phyloP scores from a whole-genome alignment of 352 stramenopile species.

The Globisporangium megalacanthum region DNA sequence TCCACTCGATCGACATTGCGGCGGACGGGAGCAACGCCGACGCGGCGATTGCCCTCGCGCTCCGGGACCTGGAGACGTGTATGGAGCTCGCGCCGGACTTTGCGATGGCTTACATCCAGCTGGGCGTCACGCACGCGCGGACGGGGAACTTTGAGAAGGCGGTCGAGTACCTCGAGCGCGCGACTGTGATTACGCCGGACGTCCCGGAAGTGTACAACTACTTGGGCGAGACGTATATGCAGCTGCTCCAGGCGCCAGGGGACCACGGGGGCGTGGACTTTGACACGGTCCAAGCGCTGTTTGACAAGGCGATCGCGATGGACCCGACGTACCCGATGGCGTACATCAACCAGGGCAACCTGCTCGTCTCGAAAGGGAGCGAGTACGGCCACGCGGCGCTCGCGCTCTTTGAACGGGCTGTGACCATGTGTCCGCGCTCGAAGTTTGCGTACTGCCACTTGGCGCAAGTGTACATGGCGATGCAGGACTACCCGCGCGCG shows the following conservation, averaged over 20 bases:
- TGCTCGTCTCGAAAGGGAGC: constrained; percentile 70
- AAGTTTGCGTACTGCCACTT: constrained; percentile 83
- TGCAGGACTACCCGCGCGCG: constrained; percentile 73
- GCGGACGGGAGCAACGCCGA: constrained; percentile 47
- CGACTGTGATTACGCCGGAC: constrained; percentile 57
- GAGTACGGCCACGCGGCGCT: constrained; percentile 69
- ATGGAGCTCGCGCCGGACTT: constrained; percentile 70
- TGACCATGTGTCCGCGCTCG: constrained; percentile 71
- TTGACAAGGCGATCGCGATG: constrained; percentile 74
- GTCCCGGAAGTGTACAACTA: constrained; percentile 86
- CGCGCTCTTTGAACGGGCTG: constrained; percentile 68
- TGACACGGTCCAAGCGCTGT: constrained; percentile 64
- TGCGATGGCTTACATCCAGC: constrained; percentile 78
- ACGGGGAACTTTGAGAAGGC: constrained; percentile 69
- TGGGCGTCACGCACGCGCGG: constrained; percentile 69
- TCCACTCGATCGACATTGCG: constrained; percentile 71
- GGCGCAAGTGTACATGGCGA: constrained; percentile 82
- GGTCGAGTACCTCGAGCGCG: constrained; percentile 58
- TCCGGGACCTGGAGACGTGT: constrained; percentile 67
- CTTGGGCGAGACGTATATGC: constrained; percentile 84
- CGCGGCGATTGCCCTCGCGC: constrained; percentile 40
- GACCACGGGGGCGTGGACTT: constrained; percentile 33
- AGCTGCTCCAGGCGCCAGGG: constrained; percentile 58
- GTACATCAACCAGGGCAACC: constrained; percentile 83
- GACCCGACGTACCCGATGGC: constrained; percentile 81